phyloP scores from a whole-genome alignment of 2,329 filamentous ascomycete genomes.

The Penicillium hesseltinei region DNA sequence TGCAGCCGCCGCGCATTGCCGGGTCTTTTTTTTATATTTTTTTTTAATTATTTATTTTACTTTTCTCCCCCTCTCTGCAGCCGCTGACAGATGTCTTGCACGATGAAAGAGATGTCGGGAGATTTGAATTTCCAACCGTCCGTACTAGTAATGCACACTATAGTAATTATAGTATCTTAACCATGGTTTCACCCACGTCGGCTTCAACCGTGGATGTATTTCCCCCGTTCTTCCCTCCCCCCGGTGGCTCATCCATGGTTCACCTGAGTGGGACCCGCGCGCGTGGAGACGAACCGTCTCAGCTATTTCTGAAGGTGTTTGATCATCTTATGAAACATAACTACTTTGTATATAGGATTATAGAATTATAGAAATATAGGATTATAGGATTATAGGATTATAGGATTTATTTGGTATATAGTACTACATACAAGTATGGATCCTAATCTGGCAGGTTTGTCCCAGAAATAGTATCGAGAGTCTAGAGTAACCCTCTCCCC shows the following conservation, averaged over 20 bases:
- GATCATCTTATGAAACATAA: neutral
- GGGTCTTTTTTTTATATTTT: slow-evolving; percentile 4
- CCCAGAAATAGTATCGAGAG: neutral
- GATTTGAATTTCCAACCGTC: neutral
- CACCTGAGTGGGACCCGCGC: slow-evolving; percentile 8
- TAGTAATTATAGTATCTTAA: neutral
- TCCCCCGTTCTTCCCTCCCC: neutral
- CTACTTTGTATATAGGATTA: neutral
- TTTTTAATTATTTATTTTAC: neutral
- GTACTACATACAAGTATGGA: neutral
- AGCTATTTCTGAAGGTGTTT: neutral
- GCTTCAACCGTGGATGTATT: neutral
- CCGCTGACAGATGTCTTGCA: slow-evolving; percentile 13
- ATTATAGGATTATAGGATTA: too few relatives aligned
- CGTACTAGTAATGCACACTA: too few relatives aligned
- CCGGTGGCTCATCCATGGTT: slow-evolving; percentile 5
- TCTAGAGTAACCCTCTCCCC: neutral
- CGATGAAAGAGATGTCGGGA: slow-evolving; percentile 3
- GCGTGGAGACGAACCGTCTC: slow-evolving; percentile 2
- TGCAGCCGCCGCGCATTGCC: slow-evolving; percentile 18
- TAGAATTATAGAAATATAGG: too few relatives aligned
- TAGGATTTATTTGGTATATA: neutral
- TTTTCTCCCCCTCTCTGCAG: slow-evolving; percentile 4
- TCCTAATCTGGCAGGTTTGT: neutral
- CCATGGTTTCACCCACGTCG: neutral